Evolutionary conservation across 2,329 filamentous ascomycete species (phyloP).

Genomic region (Arthroderma sp.): DNA sequence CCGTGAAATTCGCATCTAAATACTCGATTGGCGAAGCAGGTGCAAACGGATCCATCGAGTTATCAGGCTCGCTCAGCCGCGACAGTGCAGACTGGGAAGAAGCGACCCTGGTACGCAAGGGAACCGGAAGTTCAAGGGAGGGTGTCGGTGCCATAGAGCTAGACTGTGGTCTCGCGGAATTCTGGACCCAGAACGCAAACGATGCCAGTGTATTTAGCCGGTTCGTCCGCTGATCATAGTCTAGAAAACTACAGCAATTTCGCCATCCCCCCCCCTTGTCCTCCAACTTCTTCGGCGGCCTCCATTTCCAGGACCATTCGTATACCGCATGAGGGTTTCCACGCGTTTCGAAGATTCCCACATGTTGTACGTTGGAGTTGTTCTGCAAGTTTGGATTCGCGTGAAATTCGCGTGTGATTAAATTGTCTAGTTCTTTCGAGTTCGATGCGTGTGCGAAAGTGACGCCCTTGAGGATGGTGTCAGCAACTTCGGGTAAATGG

Average conservation of each 20-base stretch:
- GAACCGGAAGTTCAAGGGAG: conserved; percentile 57
- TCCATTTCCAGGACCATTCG: conserved; percentile 96
- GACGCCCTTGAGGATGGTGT: conserved; percentile 73
- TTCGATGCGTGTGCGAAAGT: conserved; percentile 88
- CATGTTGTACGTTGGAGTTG: conserved; percentile 84
- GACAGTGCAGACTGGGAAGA: conserved; percentile 80
- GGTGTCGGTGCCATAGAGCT: conserved; percentile 49
- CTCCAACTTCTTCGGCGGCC: conserved; percentile 67
- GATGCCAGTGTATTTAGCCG: conserved; percentile 74
- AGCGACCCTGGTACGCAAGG: conserved; percentile 67
- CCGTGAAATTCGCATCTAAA: background rate
- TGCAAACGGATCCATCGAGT: conserved; percentile 8
- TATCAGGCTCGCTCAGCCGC: conserved; percentile 59
- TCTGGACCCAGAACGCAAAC: conserved; percentile 92
- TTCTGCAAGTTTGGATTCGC: conserved; percentile 96
- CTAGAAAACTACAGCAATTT: conserved; percentile 92
- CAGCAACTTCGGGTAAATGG: conserved; percentile 38
- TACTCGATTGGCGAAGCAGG: conserved; percentile 17
- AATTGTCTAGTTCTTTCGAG: conserved; percentile 74
- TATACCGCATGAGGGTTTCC: conserved; percentile 78
- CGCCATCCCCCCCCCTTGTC: conserved; percentile 87
- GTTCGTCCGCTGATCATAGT: conserved; percentile 91
- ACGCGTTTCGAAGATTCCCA: conserved; percentile 80
- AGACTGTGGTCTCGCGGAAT: conserved; percentile 24
- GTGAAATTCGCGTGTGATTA: conserved; percentile 90